Evolutionary conservation across 352 stramenopile species (phyloP).

Genomic region (Globisporangium canariense): DNA sequence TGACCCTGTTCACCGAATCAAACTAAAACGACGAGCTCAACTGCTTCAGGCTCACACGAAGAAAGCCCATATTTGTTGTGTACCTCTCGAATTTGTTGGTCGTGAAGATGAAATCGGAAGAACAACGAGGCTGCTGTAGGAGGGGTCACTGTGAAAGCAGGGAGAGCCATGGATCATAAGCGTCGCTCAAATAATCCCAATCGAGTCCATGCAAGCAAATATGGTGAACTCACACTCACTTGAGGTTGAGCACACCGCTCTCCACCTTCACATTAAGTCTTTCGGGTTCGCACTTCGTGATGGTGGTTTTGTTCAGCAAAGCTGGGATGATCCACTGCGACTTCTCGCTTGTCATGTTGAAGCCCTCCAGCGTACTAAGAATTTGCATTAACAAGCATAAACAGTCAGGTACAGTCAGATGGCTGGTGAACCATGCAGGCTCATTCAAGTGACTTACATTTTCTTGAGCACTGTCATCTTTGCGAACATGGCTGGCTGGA

Average conservation of each 20-base stretch:
- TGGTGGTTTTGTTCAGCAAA: constrained; percentile 3
- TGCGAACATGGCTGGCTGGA: neutral
- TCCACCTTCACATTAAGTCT: constrained; percentile 6
- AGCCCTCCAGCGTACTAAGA: neutral
- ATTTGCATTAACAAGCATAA: neutral
- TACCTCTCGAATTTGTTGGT: constrained; percentile 2
- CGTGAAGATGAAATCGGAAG: constrained; percentile 10
- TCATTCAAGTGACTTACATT: neutral
- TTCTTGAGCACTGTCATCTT: constrained; percentile 5
- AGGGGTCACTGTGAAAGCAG: constrained; percentile 3
- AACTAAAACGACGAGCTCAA: neutral
- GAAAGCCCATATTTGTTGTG: too few relatives aligned
- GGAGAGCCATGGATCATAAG: too few relatives aligned
- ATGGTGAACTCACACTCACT: neutral
- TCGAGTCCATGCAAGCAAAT: too few relatives aligned
- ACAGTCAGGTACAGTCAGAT: neutral
- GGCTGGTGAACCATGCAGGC: neutral
- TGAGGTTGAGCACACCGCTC: neutral
- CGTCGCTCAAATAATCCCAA: too few relatives aligned
- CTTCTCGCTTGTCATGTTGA: constrained; percentile 5
- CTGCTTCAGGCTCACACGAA: neutral
- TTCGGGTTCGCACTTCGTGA: neutral
- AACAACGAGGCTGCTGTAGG: neutral
- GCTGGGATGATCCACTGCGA: constrained; percentile 3
- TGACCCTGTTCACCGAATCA: constrained; percentile 4